Base-by-base conservation (phyloP, 179 eudicot species). In the Monotropa hypopitys region DNA sequence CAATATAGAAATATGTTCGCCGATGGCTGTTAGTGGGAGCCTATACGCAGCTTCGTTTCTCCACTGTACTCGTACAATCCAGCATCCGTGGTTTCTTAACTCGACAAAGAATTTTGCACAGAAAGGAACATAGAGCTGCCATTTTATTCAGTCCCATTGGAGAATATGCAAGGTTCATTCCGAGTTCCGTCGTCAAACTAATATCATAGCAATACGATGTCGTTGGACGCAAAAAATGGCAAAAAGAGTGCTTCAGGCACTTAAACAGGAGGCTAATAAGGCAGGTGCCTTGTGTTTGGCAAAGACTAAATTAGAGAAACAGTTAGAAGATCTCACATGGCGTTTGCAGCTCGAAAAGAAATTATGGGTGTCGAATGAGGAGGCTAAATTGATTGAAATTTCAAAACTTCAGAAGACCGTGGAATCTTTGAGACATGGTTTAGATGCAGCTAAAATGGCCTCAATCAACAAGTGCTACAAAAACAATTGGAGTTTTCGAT, bases 201-300 rank as follows among this genome's bases (percentile, higher is more conserved):
- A 90, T 73, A 87, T 96, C 80, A 82, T 91, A 80, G 89, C 89
- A 42, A 81, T 93, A 75, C 99, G 93, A 77, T 81, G 96, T 84
- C 88, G 86, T 61, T 96, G 98, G 99, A 90, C 98, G 85, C 85
- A 81, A 81, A 91, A 85, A 80, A 72, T 87, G 87, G 99, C 99
- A 49, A 88, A 85, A 80, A 88, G 89, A 81, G 87, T 88, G 77
- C 81, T 96, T 12, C 84, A 83, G 79, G 84, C 82, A 86, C 98
- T 96, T 80, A 96, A 89, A 81, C 81, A 90, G 99, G 98, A 90
- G 84, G 99, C 99, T 56, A 96, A 96, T 84, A 97, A 96, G 87
- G 82, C 99, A 83, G 99, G 99, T 81, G 99, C 99, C 72, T 82
- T 96, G 86, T 97, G 98, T 40, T 76, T 85, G 84, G 99, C 97